Conservation (phyloP, 768 basidiomycete genomes). For the Panaeolus papilionaceus region DNA sequence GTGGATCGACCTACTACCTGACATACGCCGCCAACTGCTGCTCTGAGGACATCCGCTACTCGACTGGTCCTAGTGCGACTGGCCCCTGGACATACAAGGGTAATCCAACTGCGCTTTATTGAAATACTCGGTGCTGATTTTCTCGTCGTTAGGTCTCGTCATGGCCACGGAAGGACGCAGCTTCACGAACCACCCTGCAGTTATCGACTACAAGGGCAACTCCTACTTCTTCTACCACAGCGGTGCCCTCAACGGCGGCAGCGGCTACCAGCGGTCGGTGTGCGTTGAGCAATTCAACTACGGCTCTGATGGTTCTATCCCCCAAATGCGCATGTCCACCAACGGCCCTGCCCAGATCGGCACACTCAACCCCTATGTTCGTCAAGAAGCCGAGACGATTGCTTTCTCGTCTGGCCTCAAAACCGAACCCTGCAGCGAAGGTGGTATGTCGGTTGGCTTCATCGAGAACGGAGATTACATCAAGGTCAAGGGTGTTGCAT, state of each 20-base stretch:
- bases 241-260: not conserved
- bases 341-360: not conserved
- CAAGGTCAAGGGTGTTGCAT: conserved; percentile 6
- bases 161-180: conserved; percentile 5
- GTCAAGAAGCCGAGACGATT: conserved; percentile 6
- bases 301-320: not conserved
- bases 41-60: conserved; percentile 14
- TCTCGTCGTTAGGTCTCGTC: not conserved
- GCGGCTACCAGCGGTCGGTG: conserved; percentile 8
- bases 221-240: conserved; percentile 14
- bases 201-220: conserved; percentile 5
- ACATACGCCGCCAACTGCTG: conserved; percentile 12
- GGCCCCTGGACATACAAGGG: conserved; percentile 8
- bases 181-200: not conserved
- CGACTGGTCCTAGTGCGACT: not conserved
- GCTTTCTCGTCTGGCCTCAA: conserved; percentile 8
- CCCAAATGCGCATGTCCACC: not conserved
- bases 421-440: conserved; percentile 4
- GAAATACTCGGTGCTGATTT: not conserved
- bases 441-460: conserved; percentile 4
- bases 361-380: conserved; percentile 6
- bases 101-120: not conserved
- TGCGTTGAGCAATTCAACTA: not conserved
- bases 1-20: conserved; percentile 10
- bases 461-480: conserved; percentile 5